phyloP scores from a whole-genome alignment of 345 rosid species.

The Eutrema heterophyllum region DNA sequence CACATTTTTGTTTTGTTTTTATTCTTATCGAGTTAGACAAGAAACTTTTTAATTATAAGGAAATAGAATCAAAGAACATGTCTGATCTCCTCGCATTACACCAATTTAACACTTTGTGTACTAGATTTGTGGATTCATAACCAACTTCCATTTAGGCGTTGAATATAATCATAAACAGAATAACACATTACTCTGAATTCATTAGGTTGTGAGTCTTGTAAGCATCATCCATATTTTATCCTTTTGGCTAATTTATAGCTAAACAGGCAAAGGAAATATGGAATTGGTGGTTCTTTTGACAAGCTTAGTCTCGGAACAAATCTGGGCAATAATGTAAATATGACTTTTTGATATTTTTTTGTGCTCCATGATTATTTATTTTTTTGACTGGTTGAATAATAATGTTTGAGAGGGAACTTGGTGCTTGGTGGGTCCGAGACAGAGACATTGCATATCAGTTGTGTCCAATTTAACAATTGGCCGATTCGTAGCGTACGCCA shows the following conservation, averaged over 20 bases:
- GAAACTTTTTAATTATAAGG: not conserved
- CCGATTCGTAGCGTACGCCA: conserved; percentile 20
- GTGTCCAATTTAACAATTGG: conserved; percentile 13
- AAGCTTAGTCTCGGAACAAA: not conserved
- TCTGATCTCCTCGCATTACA: no score
- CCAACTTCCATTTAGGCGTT: not conserved
- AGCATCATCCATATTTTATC: not conserved
- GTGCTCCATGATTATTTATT: not conserved
- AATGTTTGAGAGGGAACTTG: not conserved
- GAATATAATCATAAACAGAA: not conserved
- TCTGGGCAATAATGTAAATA: not conserved
- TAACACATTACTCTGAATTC: not conserved
- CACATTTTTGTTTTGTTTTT: not conserved
- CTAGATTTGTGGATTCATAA: not conserved
- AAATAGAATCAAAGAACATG: no score
- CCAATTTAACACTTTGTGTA: no score
- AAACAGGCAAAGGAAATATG: not conserved
- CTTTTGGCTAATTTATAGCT: not conserved
- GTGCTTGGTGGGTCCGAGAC: conserved; percentile 20
- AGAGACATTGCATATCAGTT: conserved; percentile 19
- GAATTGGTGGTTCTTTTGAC: not conserved
- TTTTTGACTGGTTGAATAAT: not conserved
- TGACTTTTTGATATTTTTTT: not conserved
- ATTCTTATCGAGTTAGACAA: not conserved
- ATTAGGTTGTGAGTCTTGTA: not conserved